Base-by-base conservation (phyloP, 202 grass and related monocot genomes). In the Carex arenaria region DNA sequence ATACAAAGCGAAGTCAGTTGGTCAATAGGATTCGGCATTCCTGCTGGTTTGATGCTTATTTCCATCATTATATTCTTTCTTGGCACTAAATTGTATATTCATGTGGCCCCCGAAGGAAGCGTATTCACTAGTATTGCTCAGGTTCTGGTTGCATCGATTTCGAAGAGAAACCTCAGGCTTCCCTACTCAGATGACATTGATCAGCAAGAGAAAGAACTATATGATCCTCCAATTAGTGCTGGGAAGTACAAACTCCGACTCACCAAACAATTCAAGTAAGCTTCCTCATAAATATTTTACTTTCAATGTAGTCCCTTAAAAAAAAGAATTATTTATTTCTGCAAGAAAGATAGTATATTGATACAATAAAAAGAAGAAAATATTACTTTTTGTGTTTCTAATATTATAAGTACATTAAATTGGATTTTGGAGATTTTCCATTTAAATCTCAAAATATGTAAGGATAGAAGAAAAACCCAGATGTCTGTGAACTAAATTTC, bases 11-110 rank as follows among this genome's bases (percentile, higher is more conserved):
- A 84, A 36, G 72, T 93, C 55, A 91, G 93, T 73, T 96, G 93
- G 93, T 10, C 89, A 75, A 80, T 92, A n/a, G 95, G 92, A 22
- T 94, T 94, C 70, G 82, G 79, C 79, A 87, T 98, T 83, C 89
- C 92, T 20, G 80, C 95, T 8, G 73, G 84, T 10, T 82, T 89
- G 52, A 88, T 97, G 87, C 12, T 88, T 43, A 14, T 91, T 14
- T 67, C 86, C 38, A 83, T 92, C 59, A 56, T 90, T 10, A 4
- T 88, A 34, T 94, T 91, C 90, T 97, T 94, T 68, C 28, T 84
- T 1, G 92, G 92, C 28, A 85, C 72, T 11, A 85, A 86, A 81
- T 55, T 89, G 14, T 98, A 94, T 81, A 67, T 93, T 61, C 81
- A 91, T 68, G 82, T 91, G 62, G 82, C 79, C 56, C 87, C 90